These are phyloP conservation scores for Myxozyma melibiosi DNA, from an alignment of 805 yeast genomes.

Conservation along the genomic window DNA sequence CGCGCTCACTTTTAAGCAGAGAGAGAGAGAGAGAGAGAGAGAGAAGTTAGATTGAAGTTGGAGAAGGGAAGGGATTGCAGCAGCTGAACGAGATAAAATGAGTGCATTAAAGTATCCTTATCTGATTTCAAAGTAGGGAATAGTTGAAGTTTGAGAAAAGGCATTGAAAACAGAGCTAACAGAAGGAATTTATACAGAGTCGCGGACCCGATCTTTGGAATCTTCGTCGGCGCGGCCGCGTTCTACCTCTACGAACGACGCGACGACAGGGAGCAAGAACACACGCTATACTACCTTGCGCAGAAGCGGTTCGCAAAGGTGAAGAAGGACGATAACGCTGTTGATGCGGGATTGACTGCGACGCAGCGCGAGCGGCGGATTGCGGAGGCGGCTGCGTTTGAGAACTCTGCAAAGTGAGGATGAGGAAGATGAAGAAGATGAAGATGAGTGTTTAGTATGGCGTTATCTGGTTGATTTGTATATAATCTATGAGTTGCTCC, in stretches of 20 bases:
- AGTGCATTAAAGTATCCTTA: slow-evolving; percentile 29
- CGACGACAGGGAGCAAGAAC: slow-evolving; percentile 32
- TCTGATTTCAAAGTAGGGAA: slow-evolving; percentile 33
- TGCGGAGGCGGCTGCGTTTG: slow-evolving; percentile 31
- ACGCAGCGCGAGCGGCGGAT: slow-evolving; percentile 13
- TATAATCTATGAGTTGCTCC: neutral
- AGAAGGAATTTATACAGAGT: neutral
- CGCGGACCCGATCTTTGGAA: slow-evolving; percentile 34
- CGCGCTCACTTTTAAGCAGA: too few relatives aligned
- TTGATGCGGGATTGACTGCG: neutral
- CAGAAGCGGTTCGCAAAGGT: slow-evolving; percentile 15
- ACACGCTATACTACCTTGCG: slow-evolving; percentile 24
- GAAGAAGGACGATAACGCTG: slow-evolving; percentile 1
- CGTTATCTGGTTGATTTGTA: neutral
- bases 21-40: too few relatives aligned
- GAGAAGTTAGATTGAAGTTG: too few relatives aligned
- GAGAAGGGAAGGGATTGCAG: too few relatives aligned
- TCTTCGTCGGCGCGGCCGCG: slow-evolving; percentile 32
- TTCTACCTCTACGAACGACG: slow-evolving; percentile 34
- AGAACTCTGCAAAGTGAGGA: slow-evolving; percentile 22
- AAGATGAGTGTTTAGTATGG: neutral
- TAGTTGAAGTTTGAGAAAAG: neutral
- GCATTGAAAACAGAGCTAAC: neutral
- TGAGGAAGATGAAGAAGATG: too few relatives aligned
- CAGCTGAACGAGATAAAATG: neutral